Evolutionary conservation across 352 stramenopile species (phyloP), one percentile per base, ranked within the genome.

Genomic region (Phytophthora ramorum): DNA sequence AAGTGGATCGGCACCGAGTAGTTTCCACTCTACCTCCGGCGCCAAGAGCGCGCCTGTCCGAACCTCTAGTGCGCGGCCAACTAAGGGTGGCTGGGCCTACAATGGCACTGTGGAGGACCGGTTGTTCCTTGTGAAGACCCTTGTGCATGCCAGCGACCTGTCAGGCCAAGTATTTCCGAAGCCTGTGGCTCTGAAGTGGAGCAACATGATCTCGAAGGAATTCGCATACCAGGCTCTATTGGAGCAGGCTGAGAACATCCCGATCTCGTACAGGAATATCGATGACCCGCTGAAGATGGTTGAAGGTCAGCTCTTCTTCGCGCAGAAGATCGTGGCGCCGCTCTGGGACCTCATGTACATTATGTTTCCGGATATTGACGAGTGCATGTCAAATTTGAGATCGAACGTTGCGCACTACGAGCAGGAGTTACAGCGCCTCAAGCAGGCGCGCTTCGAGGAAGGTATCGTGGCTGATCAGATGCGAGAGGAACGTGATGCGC

Each of bases 121-220:
- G 7, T 70, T 96, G 14, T 95, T 96, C 52, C 64, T 98, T 19
- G 85, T 95, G 4, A 92, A 90, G 51, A 79, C 84, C 3, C 73
- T 97, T 13, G 85, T 97, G 24, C 91, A 97, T 66, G 83, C 88
- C 5, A 95, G 85, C 40, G 91, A 97, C 63, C 51, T 97, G 44
- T 90, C 78, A 6, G 91, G 87, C 1, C 90, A 97, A 71, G 81
- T 92, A 17, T 96, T 93, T 59, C 81, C 91, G 1, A 96, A 90
- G 54, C 86, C 87, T 5, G 81, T 98, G 4, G 92, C 93, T 35
- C 76, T 93, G 48, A 95, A 96, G 62, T 97, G 93, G 89, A 95
- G 87, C 58, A 92, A 95, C 63, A 90, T 95, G 79, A 94, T 97
- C 43, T 83, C 89, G 53, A 91, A 96, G 58, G 91, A 97, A 63